A percentile compares a stretch with the other conserved stretches of the same genome.
Conservation (phyloP, 2,329 filamentous ascomycete species). For the Leptographium galeiforme region DNA sequence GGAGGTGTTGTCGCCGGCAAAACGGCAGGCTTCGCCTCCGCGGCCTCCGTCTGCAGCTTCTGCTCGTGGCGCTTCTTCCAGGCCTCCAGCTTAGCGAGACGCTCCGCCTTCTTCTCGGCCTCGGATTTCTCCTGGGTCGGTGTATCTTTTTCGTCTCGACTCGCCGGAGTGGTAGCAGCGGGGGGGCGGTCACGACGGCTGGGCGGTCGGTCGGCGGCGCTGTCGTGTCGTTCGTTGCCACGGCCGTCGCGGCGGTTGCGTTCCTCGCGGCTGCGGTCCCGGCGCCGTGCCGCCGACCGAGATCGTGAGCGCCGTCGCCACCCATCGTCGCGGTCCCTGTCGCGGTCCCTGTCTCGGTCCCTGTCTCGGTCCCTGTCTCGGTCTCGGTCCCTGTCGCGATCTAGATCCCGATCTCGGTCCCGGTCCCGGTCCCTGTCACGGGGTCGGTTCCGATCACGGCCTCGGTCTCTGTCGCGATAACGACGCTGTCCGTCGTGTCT, state of each 20-base stretch:
- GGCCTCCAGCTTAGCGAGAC: conserved; percentile 68
- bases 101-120: conserved; percentile 65
- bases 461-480: conserved; percentile 32
- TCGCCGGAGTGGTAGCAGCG: no score
- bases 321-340: conserved; percentile 45
- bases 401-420: conserved; percentile 11
- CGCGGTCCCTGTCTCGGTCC: conserved; percentile 32
- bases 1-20: conserved; percentile 28
- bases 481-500: conserved; percentile 33
- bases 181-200: conserved; percentile 39
- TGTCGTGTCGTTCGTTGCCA: conserved; percentile 52
- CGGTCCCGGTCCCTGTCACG: conserved; percentile 8
- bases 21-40: conserved; percentile 4
- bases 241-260: conserved; percentile 39
- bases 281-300: conserved; percentile 41
- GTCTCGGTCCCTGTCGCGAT: conserved; percentile 1
- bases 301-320: conserved; percentile 50
- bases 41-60: conserved; percentile 36
- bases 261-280: conserved; percentile 50
- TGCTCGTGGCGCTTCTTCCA: conserved; percentile 87
- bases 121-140: conserved; percentile 40
- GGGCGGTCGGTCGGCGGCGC: conserved; percentile 52
- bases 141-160: neutral
- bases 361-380: conserved; percentile 1
- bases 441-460: conserved; percentile 36